Base-by-base conservation (phyloP, 768 basidiomycete species). In the Termitomyces sp. region DNA sequence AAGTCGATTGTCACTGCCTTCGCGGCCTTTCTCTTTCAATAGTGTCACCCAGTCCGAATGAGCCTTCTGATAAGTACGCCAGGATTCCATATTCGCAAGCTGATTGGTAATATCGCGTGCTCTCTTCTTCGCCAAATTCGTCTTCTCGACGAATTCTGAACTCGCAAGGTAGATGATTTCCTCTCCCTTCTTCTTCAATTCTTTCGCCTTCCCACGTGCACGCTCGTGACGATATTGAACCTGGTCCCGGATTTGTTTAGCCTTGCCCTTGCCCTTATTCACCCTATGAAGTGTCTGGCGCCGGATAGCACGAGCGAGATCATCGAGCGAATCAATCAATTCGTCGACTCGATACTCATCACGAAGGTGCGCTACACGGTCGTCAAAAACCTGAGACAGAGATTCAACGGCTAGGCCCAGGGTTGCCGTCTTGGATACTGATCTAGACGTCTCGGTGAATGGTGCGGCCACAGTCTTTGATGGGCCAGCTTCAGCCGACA, bases 281-380 rank as follows among this genome's bases (percentile, higher is more conserved):
- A 85, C 69, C 52, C 81, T 69, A 24, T 63, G 62, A 36, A 76
- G 69, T 13, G 79, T 80, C 58, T 86, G 83, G 51, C 72, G 73
- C 12, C 75, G 76, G 53, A 87, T 78, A 44, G 77, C 78, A 33
- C 69, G 71, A 58, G 79, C 70, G 36, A 88, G 75, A 0, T 77
- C 81, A 61, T 88, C 86, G 31, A 88, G 73, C 4, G 83, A 84
- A 26, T 81, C 80, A 34, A 81, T 66, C 20, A 87, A 72, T 60
- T 86, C 85, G 22, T 77, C 73, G 51, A 85, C 57, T 33, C 52
- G 57, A 28, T 54, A 68, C 56, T 87, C 86, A 52, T 72, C 75
- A 9, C 75, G 75, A 22, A 85, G 69, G n/a, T 70, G 70, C 7
- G 77, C 72, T 2, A 76, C 65, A 24, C 79, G 66, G 13, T 74